Evolutionary conservation across 768 basidiomycete genomes (phyloP), one percentile per base, ranked within the genome.

Genomic region (Vararia minispora): DNA sequence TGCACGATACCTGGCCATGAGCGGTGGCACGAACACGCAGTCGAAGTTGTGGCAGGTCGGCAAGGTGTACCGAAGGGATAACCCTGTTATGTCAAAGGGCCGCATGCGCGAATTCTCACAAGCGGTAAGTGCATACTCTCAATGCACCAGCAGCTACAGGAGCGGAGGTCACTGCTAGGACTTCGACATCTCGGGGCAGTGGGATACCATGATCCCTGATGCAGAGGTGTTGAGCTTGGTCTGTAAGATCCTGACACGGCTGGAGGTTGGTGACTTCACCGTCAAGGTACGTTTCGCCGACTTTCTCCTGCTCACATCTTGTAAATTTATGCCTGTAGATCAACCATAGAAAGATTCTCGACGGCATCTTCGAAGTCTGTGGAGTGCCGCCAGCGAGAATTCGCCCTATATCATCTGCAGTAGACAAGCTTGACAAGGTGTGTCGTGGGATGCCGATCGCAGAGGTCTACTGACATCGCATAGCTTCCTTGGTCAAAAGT

Each of bases 31-130:
- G 46, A 72, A 58, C 49, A 63, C 71, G 5, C 77, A 79, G 48
- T 65, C 78, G 45, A 98, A 98, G 62, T 58, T 97, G 11, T 99
- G 90, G 80, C 95, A 98, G 58, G 79, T 99, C 35, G 92, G 91
- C n/a, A 99, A 98, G 62, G 95, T 99, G 14, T 99, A 98, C 60
- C 69, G 95, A 45, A 66, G 95, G 54, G 95, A 99, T 60, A 89
- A 80, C 47, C 95, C 95, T 0, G 92, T 92, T 40, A 91, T 98
- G 82, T 83, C 80, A 21, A 99, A 99, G 64, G 95, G 95, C 0
- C 71, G 95, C 20, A 95, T 99, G 92, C 75, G 95, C 42, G 95
- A 99, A 64, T 99, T 99, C 54, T 88, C 84, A 52, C 95, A 99
- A 60, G 95, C 94, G 45, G 89, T 91, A 48, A 48, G 76, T 64